Conservation (phyloP, 2,329 filamentous ascomycete species). For the Orbilia ellipsospora region DNA sequence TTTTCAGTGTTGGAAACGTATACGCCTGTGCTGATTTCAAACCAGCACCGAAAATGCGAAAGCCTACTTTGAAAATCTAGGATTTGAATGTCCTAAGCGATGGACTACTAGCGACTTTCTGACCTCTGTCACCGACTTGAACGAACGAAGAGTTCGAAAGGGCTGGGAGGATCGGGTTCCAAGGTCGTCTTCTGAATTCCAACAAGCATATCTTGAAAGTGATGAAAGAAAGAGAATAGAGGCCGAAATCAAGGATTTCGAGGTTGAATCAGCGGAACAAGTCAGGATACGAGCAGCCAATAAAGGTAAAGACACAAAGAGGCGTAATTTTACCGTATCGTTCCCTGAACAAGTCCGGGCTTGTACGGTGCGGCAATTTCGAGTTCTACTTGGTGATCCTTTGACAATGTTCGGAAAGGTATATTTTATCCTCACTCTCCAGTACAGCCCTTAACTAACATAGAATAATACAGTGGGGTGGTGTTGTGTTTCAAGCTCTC, state of each 20-base stretch:
- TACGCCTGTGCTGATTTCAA: neutral
- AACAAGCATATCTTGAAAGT: conserved; percentile 57
- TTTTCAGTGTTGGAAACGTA: neutral
- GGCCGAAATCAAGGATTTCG: conserved; percentile 56
- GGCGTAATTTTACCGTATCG: conserved; percentile 69
- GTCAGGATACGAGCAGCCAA: conserved; percentile 46
- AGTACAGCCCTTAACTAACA: conserved; percentile 38
- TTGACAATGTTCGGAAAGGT: conserved; percentile 76
- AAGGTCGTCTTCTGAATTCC: conserved; percentile 62
- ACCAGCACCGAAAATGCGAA: conserved; percentile 67
- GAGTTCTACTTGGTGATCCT: conserved; percentile 79
- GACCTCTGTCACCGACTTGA: conserved; percentile 72
- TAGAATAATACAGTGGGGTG: conserved; percentile 60
- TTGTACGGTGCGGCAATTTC: conserved; percentile 77
- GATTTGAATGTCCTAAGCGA: conserved; percentile 72
- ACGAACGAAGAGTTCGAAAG: conserved; percentile 64
- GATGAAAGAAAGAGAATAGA: conserved; percentile 53
- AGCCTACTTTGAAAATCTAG: conserved; percentile 73
- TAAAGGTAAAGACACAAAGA: conserved; percentile 31
- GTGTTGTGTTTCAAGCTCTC: conserved; percentile 77
- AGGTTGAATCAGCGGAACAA: conserved; percentile 44
- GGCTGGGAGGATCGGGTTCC: conserved; percentile 65
- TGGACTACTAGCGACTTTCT: conserved; percentile 75
- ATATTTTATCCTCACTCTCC: conserved; percentile 61
- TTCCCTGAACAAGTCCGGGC: conserved; percentile 76